Conservation (phyloP, 2,329 filamentous ascomycete species). For the Plenodomus tracheiphilus region DNA sequence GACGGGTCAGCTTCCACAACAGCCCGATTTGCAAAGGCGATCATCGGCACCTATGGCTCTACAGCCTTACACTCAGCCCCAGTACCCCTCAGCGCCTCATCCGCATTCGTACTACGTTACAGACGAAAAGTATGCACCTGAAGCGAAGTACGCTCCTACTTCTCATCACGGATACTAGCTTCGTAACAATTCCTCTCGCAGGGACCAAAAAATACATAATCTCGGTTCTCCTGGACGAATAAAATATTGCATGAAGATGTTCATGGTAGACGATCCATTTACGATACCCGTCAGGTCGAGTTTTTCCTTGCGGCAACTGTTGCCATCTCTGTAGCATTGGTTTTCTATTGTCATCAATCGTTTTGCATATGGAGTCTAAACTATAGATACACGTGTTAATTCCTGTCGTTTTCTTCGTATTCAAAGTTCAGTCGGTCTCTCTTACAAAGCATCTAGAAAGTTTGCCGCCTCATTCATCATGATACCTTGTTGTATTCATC, state of each 20-base stretch:
- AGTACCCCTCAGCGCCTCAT: conserved; percentile 27
- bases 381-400: background rate
- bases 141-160: conserved; percentile 13
- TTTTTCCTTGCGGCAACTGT: conserved; percentile 13
- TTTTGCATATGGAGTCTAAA: background rate
- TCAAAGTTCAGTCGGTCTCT: background rate
- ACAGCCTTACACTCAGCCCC: conserved; percentile 27
- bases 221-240: background rate
- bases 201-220: too few relatives aligned
- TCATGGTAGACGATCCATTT: conserved; percentile 17
- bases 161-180: conserved; percentile 12
- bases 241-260: conserved; percentile 13
- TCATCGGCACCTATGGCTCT: conserved; percentile 37
- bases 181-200: background rate
- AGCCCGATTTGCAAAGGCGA: conserved; percentile 32
- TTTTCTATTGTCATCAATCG: background rate
- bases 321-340: conserved; percentile 6
- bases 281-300: conserved; percentile 19
- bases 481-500: conserved; percentile 6
- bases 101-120: conserved; percentile 35
- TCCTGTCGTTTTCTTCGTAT: background rate
- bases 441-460: too few relatives aligned
- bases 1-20: conserved; percentile 17
- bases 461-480: background rate
- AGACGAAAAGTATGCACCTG: conserved; percentile 31